Conservation (phyloP, 169 alveolate species). For the Babesia caballi region DNA sequence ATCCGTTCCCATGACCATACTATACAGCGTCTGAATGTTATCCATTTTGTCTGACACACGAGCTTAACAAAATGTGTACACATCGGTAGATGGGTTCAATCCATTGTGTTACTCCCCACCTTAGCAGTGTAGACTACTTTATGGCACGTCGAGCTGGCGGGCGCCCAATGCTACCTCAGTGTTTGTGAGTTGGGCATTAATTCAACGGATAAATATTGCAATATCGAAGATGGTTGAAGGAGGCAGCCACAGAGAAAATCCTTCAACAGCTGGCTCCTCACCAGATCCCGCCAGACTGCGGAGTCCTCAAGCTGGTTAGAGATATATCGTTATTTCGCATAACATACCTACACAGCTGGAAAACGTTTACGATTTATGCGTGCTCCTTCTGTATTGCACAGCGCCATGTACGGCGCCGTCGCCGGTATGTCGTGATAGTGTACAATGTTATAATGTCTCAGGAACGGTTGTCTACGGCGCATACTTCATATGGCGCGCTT, state of each 20-base stretch:
- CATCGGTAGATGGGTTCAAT: too few species aligned
- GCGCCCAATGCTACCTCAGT: too few species aligned
- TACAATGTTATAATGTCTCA: background rate
- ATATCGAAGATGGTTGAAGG: background rate
- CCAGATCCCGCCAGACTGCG: background rate
- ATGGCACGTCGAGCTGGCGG: too few species aligned
- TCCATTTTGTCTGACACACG: slow-evolving; percentile 1
- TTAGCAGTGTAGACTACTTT: too few species aligned
- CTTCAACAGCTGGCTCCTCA: background rate
- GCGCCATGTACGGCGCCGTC: slow-evolving; percentile 49
- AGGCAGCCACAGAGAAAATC: background rate
- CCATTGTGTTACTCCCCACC: too few species aligned
- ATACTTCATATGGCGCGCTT: slow-evolving; percentile 58
- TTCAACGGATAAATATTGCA: too few species aligned
- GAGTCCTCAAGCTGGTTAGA: background rate
- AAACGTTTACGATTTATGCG: background rate
- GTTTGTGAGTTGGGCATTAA: too few species aligned
- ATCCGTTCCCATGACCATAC: slow-evolving; percentile 18
- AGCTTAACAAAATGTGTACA: too few species aligned
- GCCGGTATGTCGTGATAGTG: slow-evolving; percentile 25
- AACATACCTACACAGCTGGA: background rate
- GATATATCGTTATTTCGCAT: background rate
- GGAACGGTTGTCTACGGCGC: slow-evolving; percentile 55
- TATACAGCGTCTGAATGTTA: background rate
- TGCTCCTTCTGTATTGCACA: slow-evolving; percentile 53